phyloP scores from a whole-genome alignment of 192 early-diverging fungal species.

The Umbelopsis sp. region DNA sequence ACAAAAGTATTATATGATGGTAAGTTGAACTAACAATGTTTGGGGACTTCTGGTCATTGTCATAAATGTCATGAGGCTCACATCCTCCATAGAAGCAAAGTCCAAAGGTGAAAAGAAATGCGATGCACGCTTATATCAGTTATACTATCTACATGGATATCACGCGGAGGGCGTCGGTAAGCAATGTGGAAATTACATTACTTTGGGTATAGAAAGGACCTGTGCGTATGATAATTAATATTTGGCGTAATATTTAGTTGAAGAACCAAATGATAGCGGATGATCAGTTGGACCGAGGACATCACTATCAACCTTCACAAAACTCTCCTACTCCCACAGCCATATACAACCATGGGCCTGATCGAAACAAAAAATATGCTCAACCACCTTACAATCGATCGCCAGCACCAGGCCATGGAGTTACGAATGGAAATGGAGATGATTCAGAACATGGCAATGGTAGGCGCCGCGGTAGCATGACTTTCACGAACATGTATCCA shows the following conservation, averaged over 20 bases:
- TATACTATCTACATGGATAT: conserved; percentile 18
- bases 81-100: not conserved
- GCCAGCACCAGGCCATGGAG: not conserved
- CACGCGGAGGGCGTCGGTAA: conserved; percentile 8
- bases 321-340: not conserved
- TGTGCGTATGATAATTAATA: too few relatives aligned
- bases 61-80: not conserved
- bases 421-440: too few relatives aligned
- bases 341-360: not conserved
- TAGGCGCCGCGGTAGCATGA: not conserved
- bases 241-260: not conserved
- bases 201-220: too few relatives aligned
- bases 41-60: too few relatives aligned
- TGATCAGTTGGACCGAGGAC: not conserved
- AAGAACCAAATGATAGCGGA: not conserved
- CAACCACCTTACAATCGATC: not conserved
- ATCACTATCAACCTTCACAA: not conserved
- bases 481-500: not conserved
- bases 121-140: conserved; percentile 14
- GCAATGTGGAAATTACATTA: not conserved
- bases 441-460: not conserved
- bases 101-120: conserved; percentile 12
- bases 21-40: not conserved
- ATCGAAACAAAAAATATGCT: not conserved
- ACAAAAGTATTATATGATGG: conserved; percentile 14